Conservation (phyloP, 164 flowering plant genomes). For the Houttuynia cordata region DNA sequence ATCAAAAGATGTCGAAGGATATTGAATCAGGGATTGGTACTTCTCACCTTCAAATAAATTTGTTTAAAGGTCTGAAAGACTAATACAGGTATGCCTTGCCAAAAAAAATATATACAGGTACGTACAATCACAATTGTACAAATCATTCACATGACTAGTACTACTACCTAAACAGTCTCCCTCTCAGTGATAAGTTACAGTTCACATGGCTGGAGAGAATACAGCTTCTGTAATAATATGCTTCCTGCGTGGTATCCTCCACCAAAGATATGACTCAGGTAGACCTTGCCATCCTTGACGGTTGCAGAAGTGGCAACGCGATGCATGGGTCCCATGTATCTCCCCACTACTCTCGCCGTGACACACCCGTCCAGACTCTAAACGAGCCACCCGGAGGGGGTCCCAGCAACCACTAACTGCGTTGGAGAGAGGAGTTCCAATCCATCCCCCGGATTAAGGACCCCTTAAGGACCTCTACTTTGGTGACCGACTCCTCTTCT, state of each 20-base stretch:
- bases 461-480: slow-evolving; percentile 40
- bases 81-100: no score
- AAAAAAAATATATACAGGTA: no score
- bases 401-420: slow-evolving; percentile 59
- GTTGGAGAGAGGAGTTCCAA: slow-evolving; percentile 62
- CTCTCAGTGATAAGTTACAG: no score
- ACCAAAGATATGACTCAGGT: slow-evolving; percentile 59
- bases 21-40: no score
- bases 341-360: slow-evolving; percentile 47
- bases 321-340: slow-evolving; percentile 44
- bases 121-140: no score
- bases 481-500: slow-evolving; percentile 24
- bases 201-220: slow-evolving; percentile 19
- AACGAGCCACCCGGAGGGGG: slow-evolving; percentile 60
- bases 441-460: slow-evolving; percentile 61
- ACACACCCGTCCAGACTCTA: slow-evolving; percentile 80
- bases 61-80: no score
- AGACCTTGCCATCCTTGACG: slow-evolving; percentile 76
- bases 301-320: slow-evolving; percentile 61
- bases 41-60: no score
- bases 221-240: slow-evolving; percentile 74
- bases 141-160: no score
- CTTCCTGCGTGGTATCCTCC: slow-evolving; percentile 54
- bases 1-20: neutral
- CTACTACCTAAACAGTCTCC: no score